These are phyloP conservation scores for Globisporangium uncinulatum DNA, from an alignment of 352 stramenopile genomes.

Conservation along the genomic window DNA sequence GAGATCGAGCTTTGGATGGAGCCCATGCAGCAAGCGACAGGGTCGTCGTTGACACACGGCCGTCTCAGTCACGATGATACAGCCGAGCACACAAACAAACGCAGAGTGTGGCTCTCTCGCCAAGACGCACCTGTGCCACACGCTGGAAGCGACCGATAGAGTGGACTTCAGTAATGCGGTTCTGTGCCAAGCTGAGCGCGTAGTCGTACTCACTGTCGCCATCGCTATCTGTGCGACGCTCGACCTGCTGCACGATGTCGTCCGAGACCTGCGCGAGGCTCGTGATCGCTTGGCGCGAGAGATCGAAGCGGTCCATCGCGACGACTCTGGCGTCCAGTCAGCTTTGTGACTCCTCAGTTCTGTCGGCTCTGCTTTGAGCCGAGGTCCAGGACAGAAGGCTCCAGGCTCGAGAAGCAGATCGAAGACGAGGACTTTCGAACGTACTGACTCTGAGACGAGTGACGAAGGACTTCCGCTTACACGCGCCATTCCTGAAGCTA, in stretches of 20 bases:
- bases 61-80: background rate
- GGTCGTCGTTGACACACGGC: too few species aligned
- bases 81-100: background rate
- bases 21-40: background rate
- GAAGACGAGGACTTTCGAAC: too few species aligned
- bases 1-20: conserved; percentile 40
- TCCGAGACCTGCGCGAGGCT: conserved; percentile 41
- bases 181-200: conserved; percentile 43
- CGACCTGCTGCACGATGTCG: conserved; percentile 33
- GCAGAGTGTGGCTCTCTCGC: background rate
- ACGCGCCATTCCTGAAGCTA: conserved; percentile 8
- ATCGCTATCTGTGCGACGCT: conserved; percentile 11
- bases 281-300: conserved; percentile 43
- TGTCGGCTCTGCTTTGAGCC: too few species aligned
- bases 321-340: background rate
- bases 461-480: background rate
- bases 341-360: background rate
- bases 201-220: conserved; percentile 17
- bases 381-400: too few species aligned
- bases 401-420: too few species aligned
- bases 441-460: background rate
- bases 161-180: conserved; percentile 33
- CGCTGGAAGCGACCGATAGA: conserved; percentile 38
- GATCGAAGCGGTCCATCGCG: conserved; percentile 33
- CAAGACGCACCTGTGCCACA: conserved; percentile 32